phyloP scores from a whole-genome alignment of 495 filamentous ascomycete species.

The Podospora fimiseda region DNA sequence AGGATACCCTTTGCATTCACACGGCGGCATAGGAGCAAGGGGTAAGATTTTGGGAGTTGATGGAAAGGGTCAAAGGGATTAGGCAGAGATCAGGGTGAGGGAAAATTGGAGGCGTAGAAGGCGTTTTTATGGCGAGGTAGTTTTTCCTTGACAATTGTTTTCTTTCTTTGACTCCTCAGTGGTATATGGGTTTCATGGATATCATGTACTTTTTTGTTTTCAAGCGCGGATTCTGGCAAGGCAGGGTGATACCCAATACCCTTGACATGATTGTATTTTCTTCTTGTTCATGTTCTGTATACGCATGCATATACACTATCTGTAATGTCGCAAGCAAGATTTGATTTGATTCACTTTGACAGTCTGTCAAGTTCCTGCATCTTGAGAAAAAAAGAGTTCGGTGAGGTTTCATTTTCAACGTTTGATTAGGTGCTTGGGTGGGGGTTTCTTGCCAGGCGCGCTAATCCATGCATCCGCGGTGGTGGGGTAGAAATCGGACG shows the following conservation, averaged over 20 bases:
- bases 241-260: slow-evolving; percentile 17
- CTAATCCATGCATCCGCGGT: neutral
- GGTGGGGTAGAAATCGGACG: neutral
- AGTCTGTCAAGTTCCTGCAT: no score
- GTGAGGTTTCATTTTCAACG: neutral
- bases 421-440: no score
- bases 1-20: no score
- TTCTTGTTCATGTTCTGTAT: neutral
- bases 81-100: no score
- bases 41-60: no score
- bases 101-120: no score
- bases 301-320: neutral
- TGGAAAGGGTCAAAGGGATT: no score
- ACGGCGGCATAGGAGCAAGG: no score
- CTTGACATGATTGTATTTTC: neutral
- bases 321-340: neutral
- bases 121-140: no score
- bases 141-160: no score
- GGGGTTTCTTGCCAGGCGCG: neutral
- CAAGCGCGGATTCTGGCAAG: neutral
- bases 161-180: no score
- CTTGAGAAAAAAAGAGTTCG: no score
- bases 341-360: neutral
- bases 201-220: neutral
- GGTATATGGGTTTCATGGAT: neutral